phyloP scores from a whole-genome alignment of 768 basidiomycete genomes.

The Ramaria sp. region DNA sequence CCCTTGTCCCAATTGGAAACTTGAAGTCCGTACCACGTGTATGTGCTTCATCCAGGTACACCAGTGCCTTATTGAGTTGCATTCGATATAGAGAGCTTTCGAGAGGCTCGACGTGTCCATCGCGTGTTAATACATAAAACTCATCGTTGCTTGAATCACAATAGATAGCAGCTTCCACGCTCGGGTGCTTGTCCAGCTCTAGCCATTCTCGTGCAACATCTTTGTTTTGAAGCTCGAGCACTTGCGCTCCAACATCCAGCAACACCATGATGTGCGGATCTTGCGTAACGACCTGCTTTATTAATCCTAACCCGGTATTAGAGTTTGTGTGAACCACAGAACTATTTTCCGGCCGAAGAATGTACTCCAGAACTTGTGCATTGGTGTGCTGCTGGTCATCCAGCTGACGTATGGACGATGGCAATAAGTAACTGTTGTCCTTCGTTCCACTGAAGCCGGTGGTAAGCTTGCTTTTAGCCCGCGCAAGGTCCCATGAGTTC shows the following conservation, averaged over 20 bases:
- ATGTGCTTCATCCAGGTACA: constrained; percentile 46
- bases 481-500: constrained; percentile 43
- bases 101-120: constrained; percentile 25
- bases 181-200: constrained; percentile 10
- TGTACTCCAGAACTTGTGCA: constrained; percentile 22
- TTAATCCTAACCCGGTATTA: constrained; percentile 14
- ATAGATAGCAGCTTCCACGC: constrained; percentile 31
- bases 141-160: constrained; percentile 27
- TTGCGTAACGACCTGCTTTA: constrained; percentile 26
- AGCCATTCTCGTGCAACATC: constrained; percentile 34
- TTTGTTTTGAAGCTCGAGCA: constrained; percentile 37
- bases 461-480: constrained; percentile 22
- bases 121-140: constrained; percentile 24
- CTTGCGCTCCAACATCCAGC: constrained; percentile 48
- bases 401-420: constrained; percentile 24
- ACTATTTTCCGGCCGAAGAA: constrained; percentile 18
- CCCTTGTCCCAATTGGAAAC: constrained; percentile 29
- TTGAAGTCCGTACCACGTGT: constrained; percentile 43
- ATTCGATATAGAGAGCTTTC: constrained; percentile 26
- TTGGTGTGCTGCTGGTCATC: constrained; percentile 37
- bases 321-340: neutral
- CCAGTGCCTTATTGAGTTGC: constrained; percentile 26
- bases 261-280: constrained; percentile 32
- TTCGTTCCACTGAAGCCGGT: constrained; percentile 51
- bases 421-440: constrained; percentile 28